Evolutionary conservation across 208 protist genomes (phyloP).

Genomic region (Wallacemonas sp.): DNA sequence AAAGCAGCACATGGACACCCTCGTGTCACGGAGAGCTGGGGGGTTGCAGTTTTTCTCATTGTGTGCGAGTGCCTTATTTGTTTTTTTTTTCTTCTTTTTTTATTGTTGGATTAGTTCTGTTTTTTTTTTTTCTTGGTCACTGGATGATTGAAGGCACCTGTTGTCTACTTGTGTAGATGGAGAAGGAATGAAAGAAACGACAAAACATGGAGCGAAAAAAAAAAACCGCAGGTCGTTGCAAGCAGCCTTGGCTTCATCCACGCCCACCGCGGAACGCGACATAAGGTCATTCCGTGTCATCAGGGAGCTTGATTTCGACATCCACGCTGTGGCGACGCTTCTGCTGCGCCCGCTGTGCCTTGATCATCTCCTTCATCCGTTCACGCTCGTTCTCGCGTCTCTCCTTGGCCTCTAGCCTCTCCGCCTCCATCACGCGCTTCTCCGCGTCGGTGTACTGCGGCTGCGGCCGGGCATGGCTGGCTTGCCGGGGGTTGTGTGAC

Average conservation of each 20-base stretch:
- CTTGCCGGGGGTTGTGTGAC: slow-evolving; percentile 32
- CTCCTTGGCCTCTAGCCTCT: slow-evolving; percentile 44
- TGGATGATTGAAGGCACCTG: no score
- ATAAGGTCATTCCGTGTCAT: slow-evolving; percentile 34
- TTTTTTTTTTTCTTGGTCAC: no score
- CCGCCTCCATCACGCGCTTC: slow-evolving; percentile 33
- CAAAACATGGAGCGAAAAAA: no score
- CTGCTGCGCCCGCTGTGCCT: slow-evolving; percentile 50
- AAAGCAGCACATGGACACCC: no score
- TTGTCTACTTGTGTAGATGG: no score
- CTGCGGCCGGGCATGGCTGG: slow-evolving; percentile 39
- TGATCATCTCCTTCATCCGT: slow-evolving; percentile 78
- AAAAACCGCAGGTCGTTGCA: not conserved
- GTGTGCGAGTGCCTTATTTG: no score
- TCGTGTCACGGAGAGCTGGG: no score
- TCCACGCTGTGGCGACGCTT: slow-evolving; percentile 30
- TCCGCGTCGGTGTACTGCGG: slow-evolving; percentile 28
- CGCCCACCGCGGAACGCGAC: no score
- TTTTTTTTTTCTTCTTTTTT: slow-evolving; percentile 17
- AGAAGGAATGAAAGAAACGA: no score
- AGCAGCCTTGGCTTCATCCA: not conserved
- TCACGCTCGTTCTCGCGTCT: slow-evolving; percentile 66
- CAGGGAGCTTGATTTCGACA: slow-evolving; percentile 67
- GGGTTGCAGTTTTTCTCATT: no score
- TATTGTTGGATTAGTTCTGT: no score